Percentiles rank a stretch among this genome's conserved stretches.
Evolutionary conservation across 202 grass and related monocot genomes (phyloP).

Genomic region (Schoenoplectus tabernaemontani): DNA sequence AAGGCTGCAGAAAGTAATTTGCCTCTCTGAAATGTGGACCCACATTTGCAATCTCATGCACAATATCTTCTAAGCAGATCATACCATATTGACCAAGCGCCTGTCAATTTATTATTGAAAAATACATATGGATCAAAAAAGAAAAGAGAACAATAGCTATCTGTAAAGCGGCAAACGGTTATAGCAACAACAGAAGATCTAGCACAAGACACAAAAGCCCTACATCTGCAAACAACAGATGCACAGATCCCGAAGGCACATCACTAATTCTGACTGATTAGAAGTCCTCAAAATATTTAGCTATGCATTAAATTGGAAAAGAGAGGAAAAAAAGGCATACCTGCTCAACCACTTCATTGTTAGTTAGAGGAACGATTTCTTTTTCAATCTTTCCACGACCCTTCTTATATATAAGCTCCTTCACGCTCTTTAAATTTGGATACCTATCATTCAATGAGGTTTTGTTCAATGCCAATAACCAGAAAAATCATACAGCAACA

Average conservation of each 20-base stretch:
- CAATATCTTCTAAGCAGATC: conserved; percentile 78
- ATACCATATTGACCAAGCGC: conserved; percentile 67
- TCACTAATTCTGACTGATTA: neutral
- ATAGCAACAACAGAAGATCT: neutral
- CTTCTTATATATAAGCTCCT: conserved; percentile 80
- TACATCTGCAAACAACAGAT: neutral
- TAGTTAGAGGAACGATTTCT: conserved; percentile 66
- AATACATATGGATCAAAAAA: neutral
- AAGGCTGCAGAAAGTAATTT: conserved; percentile 55
- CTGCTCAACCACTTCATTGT: conserved; percentile 78
- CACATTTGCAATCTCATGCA: conserved; percentile 60
- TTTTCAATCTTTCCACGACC: conserved; percentile 49
- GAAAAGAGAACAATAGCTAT: neutral
- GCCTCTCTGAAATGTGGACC: conserved; percentile 73
- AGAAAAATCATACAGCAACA: neutral
- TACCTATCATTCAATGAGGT: conserved; percentile 25
- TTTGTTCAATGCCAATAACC: neutral
- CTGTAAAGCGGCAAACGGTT: neutral
- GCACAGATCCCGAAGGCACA: neutral
- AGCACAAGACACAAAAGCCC: neutral
- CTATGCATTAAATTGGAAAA: neutral
- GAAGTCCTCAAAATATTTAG: neutral
- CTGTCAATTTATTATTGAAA: conserved; percentile 18
- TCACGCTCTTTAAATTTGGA: conserved; percentile 77
- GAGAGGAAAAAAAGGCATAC: conserved; percentile 23